Base-by-base conservation (phyloP, 2,329 filamentous ascomycete genomes). In the Talaromyces sp. region DNA sequence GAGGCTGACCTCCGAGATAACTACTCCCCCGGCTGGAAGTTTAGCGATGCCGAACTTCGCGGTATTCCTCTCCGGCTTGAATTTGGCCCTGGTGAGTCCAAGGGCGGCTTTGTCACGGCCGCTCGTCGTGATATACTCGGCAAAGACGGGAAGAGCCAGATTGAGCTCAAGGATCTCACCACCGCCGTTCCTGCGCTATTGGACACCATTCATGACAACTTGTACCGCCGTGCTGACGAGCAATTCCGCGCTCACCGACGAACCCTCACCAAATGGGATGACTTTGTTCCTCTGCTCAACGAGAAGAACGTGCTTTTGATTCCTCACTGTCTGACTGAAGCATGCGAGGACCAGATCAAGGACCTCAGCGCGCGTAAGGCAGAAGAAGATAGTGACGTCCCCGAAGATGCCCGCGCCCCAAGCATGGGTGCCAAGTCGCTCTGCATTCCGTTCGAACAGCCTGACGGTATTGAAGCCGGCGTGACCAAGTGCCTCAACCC, bases 41-140 rank as follows among this genome's bases (percentile, higher is more conserved):
- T 99, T 82, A 96, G 95, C 78, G 92, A 99, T 78, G 97, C 92
- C 91, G 95, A 99, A 76, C 83, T 97, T 68, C 95, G 93, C 79
- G 94, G 95, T 73, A 89, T 97, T 48, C 94, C 95, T 53, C 85
- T 99, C 41, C 89, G 94, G 62, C 83, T 99, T 61, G 94, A 99
- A 76, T 96, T 96, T 71, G 95, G 95, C 6, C 93, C 94, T 69
- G 96, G 96, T 78, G 94, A 97, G 72, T 88, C 89, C 12, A 91
- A 90, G 65, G 91, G 92, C 73, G 85, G 89, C 61, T 89, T 92
- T 48, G 88, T 97, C 67, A 91, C 88, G 64, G 90, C 85, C 64
- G 90, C 92, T 24, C 90, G 94, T 70, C 90, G 95, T 69, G 94
- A 99, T 74, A 89, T 89, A 43, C 73, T 72, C 38, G 76, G 75